These are phyloP conservation scores for Sordariomycetes sp. DNA, from an alignment of 2,329 filamentous ascomycete species.

Conservation along the genomic window DNA sequence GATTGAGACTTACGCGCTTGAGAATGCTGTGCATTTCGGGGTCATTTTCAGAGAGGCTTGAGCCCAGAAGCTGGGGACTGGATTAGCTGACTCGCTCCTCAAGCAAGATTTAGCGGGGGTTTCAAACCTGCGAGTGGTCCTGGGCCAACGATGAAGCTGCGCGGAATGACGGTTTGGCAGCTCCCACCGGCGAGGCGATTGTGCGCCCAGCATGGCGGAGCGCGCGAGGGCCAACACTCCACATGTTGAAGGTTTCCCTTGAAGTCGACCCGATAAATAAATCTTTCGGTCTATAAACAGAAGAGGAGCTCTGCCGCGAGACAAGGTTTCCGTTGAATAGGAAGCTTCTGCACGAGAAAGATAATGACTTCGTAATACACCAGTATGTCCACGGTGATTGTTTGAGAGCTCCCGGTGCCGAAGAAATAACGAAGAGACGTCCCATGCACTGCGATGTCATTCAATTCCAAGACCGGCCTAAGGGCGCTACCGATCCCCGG, in stretches of 20 bases:
- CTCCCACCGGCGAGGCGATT: not conserved
- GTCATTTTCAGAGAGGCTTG: slow-evolving; percentile 1
- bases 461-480: too few relatives aligned
- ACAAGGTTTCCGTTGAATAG: too few relatives aligned
- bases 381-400: too few relatives aligned
- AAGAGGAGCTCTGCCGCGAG: not conserved
- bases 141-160: not conserved
- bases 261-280: not conserved
- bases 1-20: slow-evolving; percentile 8
- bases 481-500: not conserved
- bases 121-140: not conserved
- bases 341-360: too few relatives aligned
- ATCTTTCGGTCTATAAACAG: too few relatives aligned
- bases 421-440: too few relatives aligned
- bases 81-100: too few relatives aligned
- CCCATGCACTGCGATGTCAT: too few relatives aligned
- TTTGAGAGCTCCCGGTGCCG: too few relatives aligned
- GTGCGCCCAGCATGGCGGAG: not conserved
- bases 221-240: not conserved
- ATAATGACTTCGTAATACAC: too few relatives aligned
- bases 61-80: slow-evolving; percentile 5
- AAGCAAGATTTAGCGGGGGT: too few relatives aligned
- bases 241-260: not conserved
- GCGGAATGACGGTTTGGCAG: not conserved
- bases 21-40: slow-evolving; percentile 5